Evolutionary conservation across 192 early-diverging fungal species (phyloP).

Genomic region (Coemansia sp.): DNA sequence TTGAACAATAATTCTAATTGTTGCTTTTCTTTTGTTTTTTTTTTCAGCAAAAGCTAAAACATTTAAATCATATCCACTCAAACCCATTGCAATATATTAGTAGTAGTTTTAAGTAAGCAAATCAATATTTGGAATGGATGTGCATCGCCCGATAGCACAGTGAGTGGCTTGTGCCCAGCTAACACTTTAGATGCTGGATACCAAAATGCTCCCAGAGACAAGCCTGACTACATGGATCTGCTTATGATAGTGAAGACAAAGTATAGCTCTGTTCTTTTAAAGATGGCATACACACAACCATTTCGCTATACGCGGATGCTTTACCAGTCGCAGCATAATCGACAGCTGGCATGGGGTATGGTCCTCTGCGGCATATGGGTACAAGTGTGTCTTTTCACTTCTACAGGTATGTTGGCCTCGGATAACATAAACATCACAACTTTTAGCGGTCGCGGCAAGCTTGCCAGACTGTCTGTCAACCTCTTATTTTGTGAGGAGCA

Average conservation of each 20-base stretch:
- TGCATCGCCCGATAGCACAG: neutral
- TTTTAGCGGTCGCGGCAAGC: neutral
- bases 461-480: neutral
- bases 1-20: no score
- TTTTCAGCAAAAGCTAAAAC: no score
- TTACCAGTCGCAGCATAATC: neutral
- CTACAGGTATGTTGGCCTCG: neutral
- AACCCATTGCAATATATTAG: no score
- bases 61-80: no score
- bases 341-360: slow-evolving; percentile 6
- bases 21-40: no score
- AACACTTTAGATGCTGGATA: neutral
- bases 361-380: neutral
- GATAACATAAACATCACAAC: neutral
- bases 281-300: neutral
- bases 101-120: no score
- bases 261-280: neutral
- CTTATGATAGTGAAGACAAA: neutral
- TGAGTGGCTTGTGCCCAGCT: neutral
- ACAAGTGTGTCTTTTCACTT: slow-evolving; percentile 2
- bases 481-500: neutral
- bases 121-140: neutral
- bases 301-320: slow-evolving; percentile 3
- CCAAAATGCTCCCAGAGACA: neutral
- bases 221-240: neutral